These are phyloP conservation scores for Plectosphaerella plurivora DNA, from an alignment of 2,329 filamentous ascomycete species.

Conservation along the genomic window DNA sequence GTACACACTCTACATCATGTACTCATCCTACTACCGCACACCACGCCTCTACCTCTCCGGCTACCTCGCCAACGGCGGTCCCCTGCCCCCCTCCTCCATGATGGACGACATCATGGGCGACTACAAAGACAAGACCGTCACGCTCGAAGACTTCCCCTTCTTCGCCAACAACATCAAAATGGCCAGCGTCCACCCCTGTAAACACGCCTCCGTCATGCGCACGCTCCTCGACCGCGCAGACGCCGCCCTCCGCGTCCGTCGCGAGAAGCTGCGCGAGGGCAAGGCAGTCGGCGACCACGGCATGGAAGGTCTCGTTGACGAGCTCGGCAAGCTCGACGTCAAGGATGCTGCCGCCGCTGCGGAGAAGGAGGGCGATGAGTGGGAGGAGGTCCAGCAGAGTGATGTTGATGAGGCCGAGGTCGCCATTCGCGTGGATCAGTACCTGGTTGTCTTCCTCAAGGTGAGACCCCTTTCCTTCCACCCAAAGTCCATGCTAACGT, in stretches of 20 bases:
- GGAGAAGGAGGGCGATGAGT: constrained; percentile 52
- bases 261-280: constrained; percentile 70
- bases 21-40: constrained; percentile 93
- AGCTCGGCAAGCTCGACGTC: constrained; percentile 63
- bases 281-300: constrained; percentile 51
- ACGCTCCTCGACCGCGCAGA: constrained; percentile 92
- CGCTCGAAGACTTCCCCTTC: constrained; percentile 94
- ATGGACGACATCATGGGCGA: constrained; percentile 96
- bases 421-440: constrained; percentile 83
- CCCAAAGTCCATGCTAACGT: not conserved
- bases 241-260: constrained; percentile 81
- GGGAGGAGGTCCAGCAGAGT: constrained; percentile 59
- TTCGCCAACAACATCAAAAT: constrained; percentile 91
- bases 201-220: constrained; percentile 98
- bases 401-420: constrained; percentile 67
- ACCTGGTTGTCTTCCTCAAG: constrained; percentile 83
- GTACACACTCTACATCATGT: constrained; percentile 99
- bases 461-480: constrained; percentile 32
- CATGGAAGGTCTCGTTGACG: constrained; percentile 82
- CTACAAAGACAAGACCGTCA: constrained; percentile 98
- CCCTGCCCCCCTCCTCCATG: constrained; percentile 79
- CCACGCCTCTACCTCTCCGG: constrained; percentile 93
- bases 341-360: constrained; percentile 46
- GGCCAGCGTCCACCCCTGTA: constrained; percentile 94
- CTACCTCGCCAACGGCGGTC: constrained; percentile 74